These are phyloP conservation scores for Clausena lansium DNA, from an alignment of 345 rosid genomes.

Conservation along the genomic window DNA sequence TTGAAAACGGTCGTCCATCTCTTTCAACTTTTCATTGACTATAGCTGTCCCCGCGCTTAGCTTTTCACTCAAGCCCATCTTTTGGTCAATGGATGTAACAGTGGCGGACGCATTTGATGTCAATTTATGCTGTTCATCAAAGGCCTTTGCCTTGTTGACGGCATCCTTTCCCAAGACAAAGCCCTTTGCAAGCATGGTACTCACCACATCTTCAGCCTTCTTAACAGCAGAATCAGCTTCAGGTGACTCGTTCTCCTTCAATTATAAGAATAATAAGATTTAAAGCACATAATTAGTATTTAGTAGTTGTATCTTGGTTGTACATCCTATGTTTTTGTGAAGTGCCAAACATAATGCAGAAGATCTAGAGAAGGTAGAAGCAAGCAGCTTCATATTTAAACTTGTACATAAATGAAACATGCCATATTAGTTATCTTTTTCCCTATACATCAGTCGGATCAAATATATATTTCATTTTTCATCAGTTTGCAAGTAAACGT, in stretches of 20 bases:
- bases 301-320: background rate
- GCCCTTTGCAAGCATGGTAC: constrained; percentile 55
- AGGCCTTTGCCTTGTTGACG: constrained; percentile 37
- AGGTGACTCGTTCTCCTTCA: too few species aligned
- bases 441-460: background rate
- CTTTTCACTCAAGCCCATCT: constrained; percentile 42
- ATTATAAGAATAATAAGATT: too few species aligned
- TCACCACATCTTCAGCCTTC: constrained; percentile 59
- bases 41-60: constrained; percentile 32
- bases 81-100: constrained; percentile 36
- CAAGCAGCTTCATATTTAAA: background rate
- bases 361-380: background rate
- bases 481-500: background rate
- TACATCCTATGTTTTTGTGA: background rate
- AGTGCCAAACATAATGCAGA: background rate
- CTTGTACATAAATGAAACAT: background rate
- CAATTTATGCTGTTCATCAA: constrained; percentile 46
- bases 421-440: background rate
- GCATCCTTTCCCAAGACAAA: constrained; percentile 57
- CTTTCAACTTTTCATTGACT: constrained; percentile 43
- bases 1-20: constrained; percentile 39
- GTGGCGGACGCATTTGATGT: constrained; percentile 46
- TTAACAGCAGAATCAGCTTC: constrained; percentile 22
- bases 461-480: background rate
- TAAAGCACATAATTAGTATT: background rate